A percentile compares a stretch with the other conserved stretches of the same genome.
These are phyloP conservation scores for Forsythia suspensa DNA, from an alignment of 257 asterid genomes.

Conservation along the genomic window DNA sequence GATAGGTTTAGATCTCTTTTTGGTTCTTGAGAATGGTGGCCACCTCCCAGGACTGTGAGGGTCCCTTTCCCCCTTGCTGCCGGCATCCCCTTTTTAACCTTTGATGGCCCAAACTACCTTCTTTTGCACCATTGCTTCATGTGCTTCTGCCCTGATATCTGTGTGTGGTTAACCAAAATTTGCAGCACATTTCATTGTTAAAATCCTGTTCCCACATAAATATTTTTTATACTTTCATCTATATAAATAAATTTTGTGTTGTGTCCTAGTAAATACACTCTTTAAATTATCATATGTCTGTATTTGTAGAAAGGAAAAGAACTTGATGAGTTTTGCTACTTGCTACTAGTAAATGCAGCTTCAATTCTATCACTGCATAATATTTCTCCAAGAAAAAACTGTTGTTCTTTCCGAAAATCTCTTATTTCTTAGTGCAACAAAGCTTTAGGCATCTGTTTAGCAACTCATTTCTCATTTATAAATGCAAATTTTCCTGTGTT, in stretches of 20 bases:
- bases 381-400: background rate
- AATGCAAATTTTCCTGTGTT: background rate
- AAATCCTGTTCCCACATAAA: background rate
- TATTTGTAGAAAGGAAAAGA: background rate
- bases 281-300: background rate
- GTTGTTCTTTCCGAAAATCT: background rate
- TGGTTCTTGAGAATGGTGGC: background rate
- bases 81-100: background rate
- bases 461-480: background rate
- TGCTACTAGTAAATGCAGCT: background rate
- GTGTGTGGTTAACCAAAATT: background rate
- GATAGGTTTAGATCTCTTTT: background rate
- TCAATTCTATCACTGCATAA: background rate
- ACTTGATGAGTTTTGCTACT: background rate
- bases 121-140: background rate
- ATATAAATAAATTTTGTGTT: no score
- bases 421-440: background rate
- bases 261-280: background rate
- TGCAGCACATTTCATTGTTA: background rate
- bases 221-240: no score
- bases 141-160: background rate
- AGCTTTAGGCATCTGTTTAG: background rate
- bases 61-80: background rate
- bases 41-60: no score
- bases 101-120: background rate